A percentile compares a stretch with the other conserved stretches of the same genome.
Conservation (phyloP, 179 eudicot species). For the Actinidia chinensis region DNA sequence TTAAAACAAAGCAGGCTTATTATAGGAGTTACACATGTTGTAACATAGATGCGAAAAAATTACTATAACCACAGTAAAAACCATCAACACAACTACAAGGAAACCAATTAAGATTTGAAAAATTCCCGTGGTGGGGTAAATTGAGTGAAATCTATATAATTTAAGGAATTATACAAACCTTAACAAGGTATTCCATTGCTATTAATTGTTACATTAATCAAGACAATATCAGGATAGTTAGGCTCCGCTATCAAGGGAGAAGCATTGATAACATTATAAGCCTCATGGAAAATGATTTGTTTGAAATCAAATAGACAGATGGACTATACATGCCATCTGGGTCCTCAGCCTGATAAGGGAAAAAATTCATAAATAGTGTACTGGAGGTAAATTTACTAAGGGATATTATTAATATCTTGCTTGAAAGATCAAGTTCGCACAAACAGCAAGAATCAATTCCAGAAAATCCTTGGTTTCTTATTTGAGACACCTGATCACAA, state of each 20-base stretch:
- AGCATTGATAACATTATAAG: conserved; percentile 33
- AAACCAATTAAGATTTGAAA: neutral
- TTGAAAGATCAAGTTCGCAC: conserved; percentile 61
- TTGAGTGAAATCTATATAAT: neutral
- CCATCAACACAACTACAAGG: conserved; percentile 12
- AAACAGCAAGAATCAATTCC: conserved; percentile 56
- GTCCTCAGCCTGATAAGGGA: conserved; percentile 1
- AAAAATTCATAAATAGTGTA: conserved; percentile 7
- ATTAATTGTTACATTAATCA: conserved; percentile 38
- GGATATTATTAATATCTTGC: conserved; percentile 50
- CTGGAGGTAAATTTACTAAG: conserved; percentile 44
- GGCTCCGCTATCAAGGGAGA: conserved; percentile 53
- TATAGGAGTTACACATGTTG: neutral
- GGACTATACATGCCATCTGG: neutral
- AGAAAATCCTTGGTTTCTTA: conserved; percentile 49
- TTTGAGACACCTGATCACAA: conserved; percentile 63
- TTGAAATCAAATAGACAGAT: conserved; percentile 22
- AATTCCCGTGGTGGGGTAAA: neutral
- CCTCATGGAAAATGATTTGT: conserved; percentile 76
- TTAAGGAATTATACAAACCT: conserved; percentile 35
- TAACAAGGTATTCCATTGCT: conserved; percentile 51
- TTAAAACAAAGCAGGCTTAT: neutral
- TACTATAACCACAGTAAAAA: neutral
- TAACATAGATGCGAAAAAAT: neutral
- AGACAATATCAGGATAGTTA: conserved; percentile 60